phyloP scores from a whole-genome alignment of 768 basidiomycete genomes.

The Cystobasidiopsis lactophilus region DNA sequence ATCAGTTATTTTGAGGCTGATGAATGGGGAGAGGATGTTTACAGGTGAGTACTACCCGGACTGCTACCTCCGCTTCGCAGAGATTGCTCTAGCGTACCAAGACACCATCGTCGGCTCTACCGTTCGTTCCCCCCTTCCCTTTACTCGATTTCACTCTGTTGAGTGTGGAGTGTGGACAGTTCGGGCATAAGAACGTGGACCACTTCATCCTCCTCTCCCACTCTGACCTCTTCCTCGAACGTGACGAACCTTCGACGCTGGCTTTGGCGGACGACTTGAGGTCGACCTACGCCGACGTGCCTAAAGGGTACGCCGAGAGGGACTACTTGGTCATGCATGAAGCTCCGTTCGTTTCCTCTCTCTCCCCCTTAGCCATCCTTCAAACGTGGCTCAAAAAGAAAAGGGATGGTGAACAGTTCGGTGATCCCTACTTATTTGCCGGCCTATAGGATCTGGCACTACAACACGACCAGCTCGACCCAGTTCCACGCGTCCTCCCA shows the following conservation, averaged over 20 bases:
- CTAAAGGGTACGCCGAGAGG: no score
- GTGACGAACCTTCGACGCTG: slow-evolving; percentile 12
- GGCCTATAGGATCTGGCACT: slow-evolving; percentile 54
- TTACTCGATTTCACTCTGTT: not conserved
- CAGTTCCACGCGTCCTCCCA: slow-evolving; percentile 1
- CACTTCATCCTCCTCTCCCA: slow-evolving; percentile 11
- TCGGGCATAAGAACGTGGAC: slow-evolving; percentile 12
- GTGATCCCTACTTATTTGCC: slow-evolving; percentile 78
- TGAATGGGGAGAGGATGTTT: not conserved
- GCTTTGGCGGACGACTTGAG: slow-evolving; percentile 1
- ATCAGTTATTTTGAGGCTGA: slow-evolving; percentile 32
- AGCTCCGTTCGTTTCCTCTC: no score
- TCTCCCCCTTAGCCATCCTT: no score
- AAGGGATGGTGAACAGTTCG: no score
- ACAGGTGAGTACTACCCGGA: not conserved
- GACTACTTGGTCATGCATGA: no score
- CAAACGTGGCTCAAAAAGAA: no score
- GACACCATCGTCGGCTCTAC: slow-evolving; percentile 72
- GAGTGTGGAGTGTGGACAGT: slow-evolving; percentile 1
- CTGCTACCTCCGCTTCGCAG: slow-evolving; percentile 13
- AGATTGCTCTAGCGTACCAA: slow-evolving; percentile 54
- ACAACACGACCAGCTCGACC: slow-evolving; percentile 39
- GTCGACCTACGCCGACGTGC: no score
- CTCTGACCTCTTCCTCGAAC: not conserved
- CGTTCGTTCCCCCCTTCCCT: slow-evolving; percentile 31